These are phyloP conservation scores for Fomitiporia mediterranea DNA, from an alignment of 1,284 basidiomycete genomes.

Conservation along the genomic window DNA sequence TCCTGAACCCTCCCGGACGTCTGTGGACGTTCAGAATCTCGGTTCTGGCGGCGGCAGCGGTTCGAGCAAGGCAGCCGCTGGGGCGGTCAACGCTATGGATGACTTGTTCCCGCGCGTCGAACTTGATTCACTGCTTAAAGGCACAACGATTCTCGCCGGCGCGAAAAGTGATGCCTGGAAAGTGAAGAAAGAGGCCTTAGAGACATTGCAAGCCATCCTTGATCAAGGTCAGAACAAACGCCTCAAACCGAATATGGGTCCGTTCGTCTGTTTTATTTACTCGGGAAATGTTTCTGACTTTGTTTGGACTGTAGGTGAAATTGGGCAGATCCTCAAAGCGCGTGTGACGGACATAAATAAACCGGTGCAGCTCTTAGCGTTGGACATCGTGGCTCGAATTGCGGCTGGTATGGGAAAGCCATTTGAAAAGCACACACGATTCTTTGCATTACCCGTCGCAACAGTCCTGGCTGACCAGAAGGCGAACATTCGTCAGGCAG, in stretches of 20 bases:
- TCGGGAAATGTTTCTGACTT: conserved; percentile 13
- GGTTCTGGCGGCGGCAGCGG: conserved; percentile 31
- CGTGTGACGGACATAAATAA: conserved; percentile 93
- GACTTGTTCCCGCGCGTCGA: conserved; percentile 96
- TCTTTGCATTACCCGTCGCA: conserved; percentile 75
- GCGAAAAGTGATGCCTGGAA: conserved; percentile 96
- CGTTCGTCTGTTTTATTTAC: conserved; percentile 14
- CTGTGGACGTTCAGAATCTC: conserved; percentile 65
- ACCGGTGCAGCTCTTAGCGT: conserved; percentile 84
- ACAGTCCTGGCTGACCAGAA: conserved; percentile 94
- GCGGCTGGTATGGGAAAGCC: conserved; percentile 92
- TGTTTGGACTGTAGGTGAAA: conserved; percentile 81
- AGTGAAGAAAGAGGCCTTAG: conserved; percentile 92
- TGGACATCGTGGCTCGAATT: conserved; percentile 88
- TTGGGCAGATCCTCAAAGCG: conserved; percentile 83
- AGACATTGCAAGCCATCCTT: conserved; percentile 77
- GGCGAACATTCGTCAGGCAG: conserved; percentile 78
- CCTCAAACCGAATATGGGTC: conserved; percentile 87
- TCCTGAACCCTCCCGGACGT: conserved; percentile 78
- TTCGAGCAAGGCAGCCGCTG: conserved; percentile 35
- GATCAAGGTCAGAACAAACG: conserved; percentile 91
- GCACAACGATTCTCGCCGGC: conserved; percentile 79
- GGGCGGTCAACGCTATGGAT: conserved; percentile 71
- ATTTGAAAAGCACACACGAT: conserved; percentile 85
- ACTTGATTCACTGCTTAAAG: conserved; percentile 81